phyloP scores from a whole-genome alignment of 2,329 filamentous ascomycete genomes.

The Aureobasidium subglaciale region DNA sequence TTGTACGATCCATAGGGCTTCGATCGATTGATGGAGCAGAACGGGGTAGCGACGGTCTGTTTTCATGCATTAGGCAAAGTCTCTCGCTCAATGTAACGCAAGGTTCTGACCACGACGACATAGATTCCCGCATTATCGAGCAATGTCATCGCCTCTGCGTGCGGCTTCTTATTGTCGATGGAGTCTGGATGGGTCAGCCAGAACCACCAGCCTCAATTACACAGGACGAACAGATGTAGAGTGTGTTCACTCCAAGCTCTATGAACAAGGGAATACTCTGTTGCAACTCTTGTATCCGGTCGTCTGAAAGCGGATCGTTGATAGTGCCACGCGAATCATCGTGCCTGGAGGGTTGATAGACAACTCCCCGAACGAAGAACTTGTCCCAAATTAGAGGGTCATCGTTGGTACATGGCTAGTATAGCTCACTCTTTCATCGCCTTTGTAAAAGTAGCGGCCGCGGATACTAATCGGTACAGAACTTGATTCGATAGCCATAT shows the following conservation, averaged over 20 bases:
- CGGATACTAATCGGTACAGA: not conserved
- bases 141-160: conserved; percentile 18
- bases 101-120: not conserved
- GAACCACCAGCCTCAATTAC: too few relatives aligned
- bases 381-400: not conserved
- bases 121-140: conserved; percentile 18
- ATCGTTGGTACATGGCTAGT: not conserved
- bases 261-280: conserved; percentile 11
- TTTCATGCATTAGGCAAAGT: not conserved
- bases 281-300: conserved; percentile 4
- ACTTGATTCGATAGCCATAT: not conserved
- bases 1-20: conserved; percentile 17
- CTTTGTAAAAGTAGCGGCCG: conserved; percentile 6
- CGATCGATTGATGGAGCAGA: conserved; percentile 8
- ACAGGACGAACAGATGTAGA: conserved; percentile 14
- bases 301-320: conserved; percentile 15
- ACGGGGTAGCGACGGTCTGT: conserved; percentile 3
- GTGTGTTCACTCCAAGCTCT: conserved; percentile 17
- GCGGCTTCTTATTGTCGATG: conserved; percentile 16
- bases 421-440: not conserved
- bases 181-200: not conserved
- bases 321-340: not conserved
- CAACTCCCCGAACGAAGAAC: conserved; percentile 17
- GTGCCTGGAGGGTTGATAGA: conserved; percentile 4
- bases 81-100: too few relatives aligned